Evolutionary conservation across 1,284 basidiomycete genomes (phyloP).

Genomic region (Phellopilus nigrolimitatus): DNA sequence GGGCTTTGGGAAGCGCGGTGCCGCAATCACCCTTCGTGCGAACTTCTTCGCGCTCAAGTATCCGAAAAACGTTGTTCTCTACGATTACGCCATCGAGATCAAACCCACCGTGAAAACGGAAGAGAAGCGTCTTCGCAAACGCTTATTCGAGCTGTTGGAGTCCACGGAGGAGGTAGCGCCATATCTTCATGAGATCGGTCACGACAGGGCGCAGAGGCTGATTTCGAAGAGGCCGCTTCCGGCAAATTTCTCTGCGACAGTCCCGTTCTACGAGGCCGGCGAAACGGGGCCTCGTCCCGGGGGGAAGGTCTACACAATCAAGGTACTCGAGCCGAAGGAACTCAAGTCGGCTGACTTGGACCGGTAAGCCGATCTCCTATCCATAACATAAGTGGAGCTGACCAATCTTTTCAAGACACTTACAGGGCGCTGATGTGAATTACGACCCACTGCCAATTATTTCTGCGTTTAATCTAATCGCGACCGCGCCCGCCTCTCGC

Average conservation of each 20-base stretch:
- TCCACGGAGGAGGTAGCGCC: conserved; percentile 36
- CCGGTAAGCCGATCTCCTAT: conserved; percentile 43
- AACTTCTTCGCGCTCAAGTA: too few species aligned
- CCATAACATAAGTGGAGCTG: too few species aligned
- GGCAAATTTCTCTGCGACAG: conserved; percentile 40
- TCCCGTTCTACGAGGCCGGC: conserved; percentile 53
- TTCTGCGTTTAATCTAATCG: conserved; percentile 60
- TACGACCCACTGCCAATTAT: conserved; percentile 51
- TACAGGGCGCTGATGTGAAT: conserved; percentile 39
- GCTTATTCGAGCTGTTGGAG: conserved; percentile 59
- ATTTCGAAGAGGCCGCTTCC: conserved; percentile 53
- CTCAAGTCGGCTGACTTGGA: conserved; percentile 41
- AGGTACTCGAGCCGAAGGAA: conserved; percentile 43
- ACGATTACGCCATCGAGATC: too few species aligned
- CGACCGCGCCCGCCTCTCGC: conserved; percentile 53
- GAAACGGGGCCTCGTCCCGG: conserved; percentile 37
- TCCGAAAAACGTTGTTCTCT: too few species aligned
- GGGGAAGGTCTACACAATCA: conserved; percentile 47
- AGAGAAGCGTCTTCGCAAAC: conserved; percentile 35
- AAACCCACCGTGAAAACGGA: conserved; percentile 43
- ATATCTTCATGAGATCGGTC: conserved; percentile 46
- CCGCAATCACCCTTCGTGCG: too few species aligned
- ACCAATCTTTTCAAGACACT: conserved; percentile 43
- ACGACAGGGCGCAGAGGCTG: conserved; percentile 55
- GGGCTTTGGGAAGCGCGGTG: too few species aligned